phyloP scores from a whole-genome alignment of 139 green algal species.

The Chlorella sp. region DNA sequence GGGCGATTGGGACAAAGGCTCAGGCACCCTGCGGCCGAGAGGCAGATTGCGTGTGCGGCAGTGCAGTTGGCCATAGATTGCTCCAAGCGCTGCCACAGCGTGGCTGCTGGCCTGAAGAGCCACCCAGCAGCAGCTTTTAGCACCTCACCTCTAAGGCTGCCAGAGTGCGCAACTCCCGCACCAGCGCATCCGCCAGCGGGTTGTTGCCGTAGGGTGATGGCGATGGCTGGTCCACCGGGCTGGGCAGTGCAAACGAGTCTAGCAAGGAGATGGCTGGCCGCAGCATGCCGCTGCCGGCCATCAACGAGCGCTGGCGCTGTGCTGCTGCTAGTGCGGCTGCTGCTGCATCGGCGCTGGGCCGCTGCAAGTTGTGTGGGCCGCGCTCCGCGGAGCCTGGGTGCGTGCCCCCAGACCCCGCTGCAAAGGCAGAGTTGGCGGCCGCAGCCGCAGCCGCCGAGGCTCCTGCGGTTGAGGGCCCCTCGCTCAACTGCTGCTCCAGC shows the following conservation, averaged over 20 bases:
- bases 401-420: too few relatives aligned
- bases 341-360: too few relatives aligned
- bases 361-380: not conserved
- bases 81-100: too few relatives aligned
- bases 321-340: too few relatives aligned
- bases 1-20: not conserved
- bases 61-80: too few relatives aligned
- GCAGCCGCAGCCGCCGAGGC: not conserved
- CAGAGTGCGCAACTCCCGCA: conserved; percentile 68
- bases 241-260: not conserved
- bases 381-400: too few relatives aligned
- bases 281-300: not conserved
- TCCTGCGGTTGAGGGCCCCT: not conserved
- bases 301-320: not conserved
- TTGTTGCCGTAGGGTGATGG: not conserved
- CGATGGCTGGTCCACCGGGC: not conserved
- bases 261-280: not conserved
- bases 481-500: not conserved
- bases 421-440: too few relatives aligned
- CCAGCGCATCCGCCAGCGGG: conserved; percentile 37
- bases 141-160: conserved; percentile 67
- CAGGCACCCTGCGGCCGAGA: too few relatives aligned
- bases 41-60: too few relatives aligned
- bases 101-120: too few relatives aligned
- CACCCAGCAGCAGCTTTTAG: too few relatives aligned